Percentiles rank a stretch among this genome's conserved stretches.
Conservation (phyloP, 2,329 filamentous ascomycete genomes). For the Epichloe coenophiala region DNA sequence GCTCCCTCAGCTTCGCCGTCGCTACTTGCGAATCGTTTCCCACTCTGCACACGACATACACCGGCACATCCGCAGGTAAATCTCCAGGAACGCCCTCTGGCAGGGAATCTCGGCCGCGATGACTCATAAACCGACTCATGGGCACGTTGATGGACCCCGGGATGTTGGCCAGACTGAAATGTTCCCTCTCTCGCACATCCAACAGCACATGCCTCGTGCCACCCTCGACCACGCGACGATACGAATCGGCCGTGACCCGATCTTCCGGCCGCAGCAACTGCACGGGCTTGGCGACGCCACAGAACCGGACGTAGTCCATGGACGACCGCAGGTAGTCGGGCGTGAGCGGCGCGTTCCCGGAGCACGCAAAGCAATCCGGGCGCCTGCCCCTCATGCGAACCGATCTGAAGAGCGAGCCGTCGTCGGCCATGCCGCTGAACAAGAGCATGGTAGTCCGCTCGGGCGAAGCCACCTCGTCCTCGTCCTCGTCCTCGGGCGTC, state of each 20-base stretch:
- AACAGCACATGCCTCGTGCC: slow-evolving; percentile 44
- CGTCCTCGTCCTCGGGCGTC: neutral
- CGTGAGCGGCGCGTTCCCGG: slow-evolving; percentile 43
- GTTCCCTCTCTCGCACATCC: slow-evolving; percentile 74
- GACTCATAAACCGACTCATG: slow-evolving; percentile 39
- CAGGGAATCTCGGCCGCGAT: slow-evolving; percentile 19
- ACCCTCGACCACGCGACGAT: slow-evolving; percentile 22
- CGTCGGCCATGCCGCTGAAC: slow-evolving; percentile 30
- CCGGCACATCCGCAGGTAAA: slow-evolving; percentile 31
- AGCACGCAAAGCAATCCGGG: slow-evolving; percentile 65
- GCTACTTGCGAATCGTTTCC: slow-evolving; percentile 71
- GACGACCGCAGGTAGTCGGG: slow-evolving; percentile 45
- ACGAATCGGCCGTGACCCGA: slow-evolving; percentile 52
- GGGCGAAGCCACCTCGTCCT: slow-evolving; percentile 5
- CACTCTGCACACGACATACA: slow-evolving; percentile 60
- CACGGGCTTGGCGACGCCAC: slow-evolving; percentile 47
- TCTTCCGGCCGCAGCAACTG: slow-evolving; percentile 47
- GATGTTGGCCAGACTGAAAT: slow-evolving; percentile 70
- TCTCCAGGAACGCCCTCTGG: slow-evolving; percentile 25
- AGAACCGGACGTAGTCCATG: slow-evolving; percentile 78
- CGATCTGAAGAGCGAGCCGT: slow-evolving; percentile 45
- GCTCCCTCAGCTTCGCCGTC: slow-evolving; percentile 48
- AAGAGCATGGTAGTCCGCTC: slow-evolving; percentile 27
- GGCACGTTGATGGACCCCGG: slow-evolving; percentile 62
- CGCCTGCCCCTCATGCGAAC: slow-evolving; percentile 64